phyloP scores from a whole-genome alignment of 768 basidiomycete species.

The Mycena crocata region DNA sequence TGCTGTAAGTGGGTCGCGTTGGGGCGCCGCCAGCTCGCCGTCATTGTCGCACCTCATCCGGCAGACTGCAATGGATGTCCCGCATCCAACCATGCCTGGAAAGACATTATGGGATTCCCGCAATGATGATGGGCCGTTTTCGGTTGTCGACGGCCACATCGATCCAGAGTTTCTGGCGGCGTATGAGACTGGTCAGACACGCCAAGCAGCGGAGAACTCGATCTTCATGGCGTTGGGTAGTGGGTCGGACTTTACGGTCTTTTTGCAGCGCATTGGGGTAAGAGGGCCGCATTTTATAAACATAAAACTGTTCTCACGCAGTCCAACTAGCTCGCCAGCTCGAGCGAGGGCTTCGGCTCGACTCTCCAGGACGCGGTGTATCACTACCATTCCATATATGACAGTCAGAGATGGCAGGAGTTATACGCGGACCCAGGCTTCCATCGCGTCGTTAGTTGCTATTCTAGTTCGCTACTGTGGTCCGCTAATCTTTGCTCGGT shows the following conservation, averaged over 20 bases:
- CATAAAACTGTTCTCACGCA: constrained; percentile 21
- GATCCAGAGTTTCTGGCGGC: constrained; percentile 57
- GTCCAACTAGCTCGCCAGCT: constrained; percentile 53
- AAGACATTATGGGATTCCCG: constrained; percentile 72
- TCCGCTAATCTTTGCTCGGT: background rate
- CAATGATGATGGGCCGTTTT: constrained; percentile 56
- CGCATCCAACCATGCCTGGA: constrained; percentile 63
- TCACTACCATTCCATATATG: constrained; percentile 85
- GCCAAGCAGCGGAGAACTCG: constrained; percentile 46
- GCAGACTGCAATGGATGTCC: constrained; percentile 62
- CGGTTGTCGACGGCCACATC: constrained; percentile 43
- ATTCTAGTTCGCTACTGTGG: background rate
- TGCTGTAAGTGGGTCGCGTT: constrained; percentile 68
- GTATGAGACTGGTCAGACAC: constrained; percentile 51
- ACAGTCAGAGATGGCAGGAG: constrained; percentile 78
- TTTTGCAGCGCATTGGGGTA: constrained; percentile 80
- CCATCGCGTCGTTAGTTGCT: constrained; percentile 68
- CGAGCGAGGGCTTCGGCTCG: constrained; percentile 52
- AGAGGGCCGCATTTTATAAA: constrained; percentile 20
- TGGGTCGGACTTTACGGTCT: constrained; percentile 93
- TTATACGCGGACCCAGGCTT: constrained; percentile 82
- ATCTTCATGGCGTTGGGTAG: constrained; percentile 77
- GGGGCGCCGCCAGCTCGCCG: constrained; percentile 64
- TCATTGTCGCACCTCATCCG: constrained; percentile 72
- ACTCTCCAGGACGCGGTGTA: constrained; percentile 70